A percentile compares a stretch with the other conserved stretches of the same genome.
Conservation (phyloP, 2,329 filamentous ascomycete species). For the Periconia digitata region DNA sequence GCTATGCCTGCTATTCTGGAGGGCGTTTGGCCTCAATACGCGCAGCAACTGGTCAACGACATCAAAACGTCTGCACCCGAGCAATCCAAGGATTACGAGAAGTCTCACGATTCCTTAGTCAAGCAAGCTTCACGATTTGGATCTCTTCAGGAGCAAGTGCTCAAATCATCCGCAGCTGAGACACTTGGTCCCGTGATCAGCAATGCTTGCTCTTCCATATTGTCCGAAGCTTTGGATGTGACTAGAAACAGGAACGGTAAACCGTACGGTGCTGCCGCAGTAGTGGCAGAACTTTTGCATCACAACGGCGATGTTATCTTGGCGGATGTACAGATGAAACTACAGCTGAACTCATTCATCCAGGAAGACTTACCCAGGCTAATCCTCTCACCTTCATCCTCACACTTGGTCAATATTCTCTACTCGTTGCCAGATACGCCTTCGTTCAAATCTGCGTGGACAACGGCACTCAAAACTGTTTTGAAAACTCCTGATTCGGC, state of each 20-base stretch:
- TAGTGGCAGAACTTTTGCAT: slow-evolving; percentile 56
- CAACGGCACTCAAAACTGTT: slow-evolving; percentile 28
- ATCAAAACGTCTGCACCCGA: slow-evolving; percentile 79
- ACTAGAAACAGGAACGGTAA: slow-evolving; percentile 62
- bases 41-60: slow-evolving; percentile 61
- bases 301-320: slow-evolving; percentile 46
- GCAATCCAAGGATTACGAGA: slow-evolving; percentile 73
- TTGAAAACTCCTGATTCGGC: slow-evolving; percentile 31
- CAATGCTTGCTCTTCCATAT: slow-evolving; percentile 45
- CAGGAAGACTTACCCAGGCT: slow-evolving; percentile 59
- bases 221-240: slow-evolving; percentile 53
- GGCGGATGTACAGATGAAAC: slow-evolving; percentile 46
- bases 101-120: slow-evolving; percentile 70
- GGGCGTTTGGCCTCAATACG: slow-evolving; percentile 65
- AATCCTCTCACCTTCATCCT: slow-evolving; percentile 68
- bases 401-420: slow-evolving; percentile 67
- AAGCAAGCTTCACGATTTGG: slow-evolving; percentile 67
- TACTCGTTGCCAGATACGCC: slow-evolving; percentile 47
- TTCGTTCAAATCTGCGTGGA: slow-evolving; percentile 35
- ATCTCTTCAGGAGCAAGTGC: slow-evolving; percentile 49
- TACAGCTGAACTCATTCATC: slow-evolving; percentile 50
- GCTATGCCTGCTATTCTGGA: slow-evolving; percentile 53
- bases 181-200: slow-evolving; percentile 21
- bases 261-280: slow-evolving; percentile 64
- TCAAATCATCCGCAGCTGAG: slow-evolving; percentile 10